phyloP scores from a whole-genome alignment of 208 protist genomes.

The Leishmania martiniquensis region DNA sequence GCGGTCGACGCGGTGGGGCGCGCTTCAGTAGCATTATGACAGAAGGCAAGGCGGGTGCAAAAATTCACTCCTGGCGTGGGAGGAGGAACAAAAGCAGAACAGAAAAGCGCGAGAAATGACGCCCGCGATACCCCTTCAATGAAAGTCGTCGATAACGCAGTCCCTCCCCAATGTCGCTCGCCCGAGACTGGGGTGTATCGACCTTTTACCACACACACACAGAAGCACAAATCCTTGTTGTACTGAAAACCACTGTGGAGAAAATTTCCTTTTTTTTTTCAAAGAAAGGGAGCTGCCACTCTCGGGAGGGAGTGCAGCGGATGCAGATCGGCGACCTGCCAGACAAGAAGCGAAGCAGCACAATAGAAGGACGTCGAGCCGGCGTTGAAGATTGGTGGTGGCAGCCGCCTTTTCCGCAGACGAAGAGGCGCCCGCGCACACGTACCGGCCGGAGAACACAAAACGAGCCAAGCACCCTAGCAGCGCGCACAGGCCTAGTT shows the following conservation, averaged over 20 bases:
- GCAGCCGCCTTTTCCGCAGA: neutral
- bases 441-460: no score
- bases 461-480: no score
- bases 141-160: neutral
- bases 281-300: neutral
- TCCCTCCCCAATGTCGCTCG: neutral
- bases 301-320: neutral
- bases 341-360: neutral
- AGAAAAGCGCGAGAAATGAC: neutral
- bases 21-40: conserved; percentile 16
- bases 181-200: neutral
- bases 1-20: conserved; percentile 22
- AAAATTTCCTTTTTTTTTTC: neutral
- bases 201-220: no score
- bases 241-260: no score
- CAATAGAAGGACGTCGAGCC: neutral
- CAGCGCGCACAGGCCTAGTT: no score
- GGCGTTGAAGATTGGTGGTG: neutral
- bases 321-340: neutral
- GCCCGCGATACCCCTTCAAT: no score
- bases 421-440: neutral
- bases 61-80: neutral
- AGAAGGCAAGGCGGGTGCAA: neutral
- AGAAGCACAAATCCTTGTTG: no score
- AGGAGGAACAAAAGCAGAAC: neutral